Evolutionary conservation across 2,329 filamentous ascomycete species (phyloP), one percentile per base, ranked within the genome.

Genomic region (Trichothecium roseum): DNA sequence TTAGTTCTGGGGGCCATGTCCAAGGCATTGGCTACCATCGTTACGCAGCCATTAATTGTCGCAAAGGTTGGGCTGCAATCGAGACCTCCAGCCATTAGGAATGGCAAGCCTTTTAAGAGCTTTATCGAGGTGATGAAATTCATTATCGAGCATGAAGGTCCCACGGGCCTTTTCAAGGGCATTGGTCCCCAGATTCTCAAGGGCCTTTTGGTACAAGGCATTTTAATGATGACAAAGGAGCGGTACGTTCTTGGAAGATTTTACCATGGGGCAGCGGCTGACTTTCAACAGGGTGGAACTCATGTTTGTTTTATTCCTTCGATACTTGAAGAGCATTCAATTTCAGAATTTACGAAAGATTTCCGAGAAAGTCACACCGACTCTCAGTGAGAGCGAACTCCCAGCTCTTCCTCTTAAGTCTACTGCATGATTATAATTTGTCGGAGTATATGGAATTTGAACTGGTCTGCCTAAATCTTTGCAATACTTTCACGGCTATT

Each of bases 211-310:
- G 91, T 98, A 3, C 91, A 98, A 54, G 91, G 91, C 34, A 77
- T 98, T 37, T 68, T 98, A 28, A 98, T 98, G 91, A 98, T 95
- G 87, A 91, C 87, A 32, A 98, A 98, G 64, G 91, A 98, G 63
- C 75, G 87, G 84, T 87, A 69, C 46, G 68, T 33, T 16, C 12
- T 13, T 30, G 14, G 12, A 15, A 30, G 12, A 14, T 17, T 17
- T 7, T 10, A 24, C 10, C 20, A 24, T 10, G 10, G 6, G n/a
- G 29, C 15, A 24, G 18, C 28, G 32, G 39, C 48, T 50, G 39
- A 54, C 35, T 40, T 24, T 5, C 6, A 12, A 16, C 40, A 86
- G 84, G 46, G 84, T 96, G 60, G 91, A 96, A 57, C 64, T 96
- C 13, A 56, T 87, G 30, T 96, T 95, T 55, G 68, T 96, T 42